These are phyloP conservation scores for Phlegmacium glaucopus DNA, from an alignment of 768 basidiomycete genomes.

Conservation along the genomic window DNA sequence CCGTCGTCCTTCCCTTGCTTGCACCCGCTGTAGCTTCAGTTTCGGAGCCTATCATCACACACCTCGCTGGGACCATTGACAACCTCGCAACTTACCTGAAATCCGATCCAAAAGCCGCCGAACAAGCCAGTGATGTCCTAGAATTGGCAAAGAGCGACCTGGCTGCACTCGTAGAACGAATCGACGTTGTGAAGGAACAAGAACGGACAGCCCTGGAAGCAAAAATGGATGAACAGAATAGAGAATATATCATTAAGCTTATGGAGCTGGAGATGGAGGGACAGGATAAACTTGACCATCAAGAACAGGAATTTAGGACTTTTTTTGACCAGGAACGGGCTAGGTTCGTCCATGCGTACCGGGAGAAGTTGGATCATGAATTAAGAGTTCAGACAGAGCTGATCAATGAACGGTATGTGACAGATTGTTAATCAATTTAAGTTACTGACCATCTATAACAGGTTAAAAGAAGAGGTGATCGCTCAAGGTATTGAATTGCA, in stretches of 20 bases:
- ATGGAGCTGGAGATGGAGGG: constrained; percentile 83
- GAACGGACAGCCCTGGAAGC: constrained; percentile 64
- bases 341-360: constrained; percentile 72
- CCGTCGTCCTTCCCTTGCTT: constrained; percentile 65
- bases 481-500: constrained; percentile 98
- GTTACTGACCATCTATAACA: constrained; percentile 25
- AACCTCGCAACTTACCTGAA: constrained; percentile 82
- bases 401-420: constrained; percentile 87
- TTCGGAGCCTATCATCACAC: constrained; percentile 89
- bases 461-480: constrained; percentile 90
- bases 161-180: constrained; percentile 67
- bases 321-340: constrained; percentile 77
- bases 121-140: constrained; percentile 71
- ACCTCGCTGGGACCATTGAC: constrained; percentile 92
- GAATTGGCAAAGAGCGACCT: constrained; percentile 81
- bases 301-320: constrained; percentile 83
- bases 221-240: constrained; percentile 76
- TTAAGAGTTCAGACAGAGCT: constrained; percentile 85
- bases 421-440: not conserved
- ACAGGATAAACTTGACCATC: constrained; percentile 79
- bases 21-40: constrained; percentile 74
- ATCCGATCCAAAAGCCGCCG: constrained; percentile 62
- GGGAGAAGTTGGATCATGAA: constrained; percentile 83
- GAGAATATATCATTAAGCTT: constrained; percentile 79
- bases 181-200: constrained; percentile 77